Percentiles rank a stretch among this genome's conserved stretches.
phyloP scores from a whole-genome alignment of 164 flowering plant genomes.

The Piper longum region DNA sequence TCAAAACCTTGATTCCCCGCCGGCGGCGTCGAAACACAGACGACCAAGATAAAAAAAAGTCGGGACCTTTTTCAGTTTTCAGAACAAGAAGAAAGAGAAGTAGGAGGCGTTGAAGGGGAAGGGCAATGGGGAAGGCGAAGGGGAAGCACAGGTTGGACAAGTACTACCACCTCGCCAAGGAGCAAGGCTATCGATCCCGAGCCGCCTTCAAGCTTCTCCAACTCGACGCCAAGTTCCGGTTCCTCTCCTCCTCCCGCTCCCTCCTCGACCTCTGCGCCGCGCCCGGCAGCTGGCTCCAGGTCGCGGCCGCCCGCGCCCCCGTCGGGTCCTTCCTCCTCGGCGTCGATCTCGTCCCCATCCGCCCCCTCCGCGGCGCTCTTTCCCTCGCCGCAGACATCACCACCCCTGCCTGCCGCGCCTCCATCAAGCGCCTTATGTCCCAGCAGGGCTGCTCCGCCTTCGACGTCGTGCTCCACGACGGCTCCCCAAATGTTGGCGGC shows the following conservation, averaged over 20 bases:
- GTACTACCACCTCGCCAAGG: slow-evolving; percentile 72
- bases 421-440: slow-evolving; percentile 37
- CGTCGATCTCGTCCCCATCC: slow-evolving; percentile 63
- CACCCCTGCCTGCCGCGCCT: slow-evolving; percentile 39
- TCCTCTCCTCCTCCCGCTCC: slow-evolving; percentile 56
- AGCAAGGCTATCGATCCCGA: slow-evolving; percentile 81
- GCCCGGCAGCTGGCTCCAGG: slow-evolving; percentile 96
- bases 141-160: slow-evolving; percentile 88
- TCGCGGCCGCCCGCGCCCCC: slow-evolving; percentile 64
- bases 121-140: slow-evolving; percentile 68
- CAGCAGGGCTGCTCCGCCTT: slow-evolving; percentile 57
- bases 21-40: no score
- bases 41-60: no score
- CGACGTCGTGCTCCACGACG: slow-evolving; percentile 75
- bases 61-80: no score
- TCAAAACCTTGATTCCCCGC: no score
- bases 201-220: slow-evolving; percentile 88
- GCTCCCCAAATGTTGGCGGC: slow-evolving; percentile 89
- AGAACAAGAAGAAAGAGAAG: no score
- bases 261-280: slow-evolving; percentile 97
- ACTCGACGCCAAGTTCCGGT: slow-evolving; percentile 58
- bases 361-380: slow-evolving; percentile 67
- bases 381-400: slow-evolving; percentile 73
- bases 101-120: not conserved
- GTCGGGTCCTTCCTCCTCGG: slow-evolving; percentile 72